Conservation (phyloP, 495 filamentous ascomycete genomes). For the Patellaria atrata region DNA sequence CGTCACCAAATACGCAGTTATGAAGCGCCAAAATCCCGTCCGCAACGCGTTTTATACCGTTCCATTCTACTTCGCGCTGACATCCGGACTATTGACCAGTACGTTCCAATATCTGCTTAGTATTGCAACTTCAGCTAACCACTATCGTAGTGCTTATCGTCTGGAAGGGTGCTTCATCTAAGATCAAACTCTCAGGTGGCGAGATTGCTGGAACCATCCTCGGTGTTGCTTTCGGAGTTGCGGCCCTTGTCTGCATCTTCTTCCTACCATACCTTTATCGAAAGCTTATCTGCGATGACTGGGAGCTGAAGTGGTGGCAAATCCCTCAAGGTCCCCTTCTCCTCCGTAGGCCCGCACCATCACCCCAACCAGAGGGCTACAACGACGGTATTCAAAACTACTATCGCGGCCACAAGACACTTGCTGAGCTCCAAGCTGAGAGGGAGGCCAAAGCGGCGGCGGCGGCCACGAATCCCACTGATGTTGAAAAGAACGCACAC, state of each 20-base stretch:
- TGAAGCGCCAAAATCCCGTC: conserved; percentile 41
- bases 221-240: conserved; percentile 37
- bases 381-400: conserved; percentile 19
- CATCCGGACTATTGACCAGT: conserved; percentile 9
- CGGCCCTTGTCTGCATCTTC: conserved; percentile 39
- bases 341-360: conserved; percentile 28
- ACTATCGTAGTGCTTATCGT: conserved; percentile 37
- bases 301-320: conserved; percentile 38
- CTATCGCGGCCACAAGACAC: conserved; percentile 12
- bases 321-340: conserved; percentile 40
- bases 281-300: conserved; percentile 41
- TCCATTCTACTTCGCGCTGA: conserved; percentile 35
- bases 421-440: conserved; percentile 11
- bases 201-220: conserved; percentile 29
- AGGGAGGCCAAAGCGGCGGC: conserved; percentile 1
- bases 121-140: conserved; percentile 3
- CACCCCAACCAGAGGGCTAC: conserved; percentile 30
- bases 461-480: background rate
- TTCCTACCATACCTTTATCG: conserved; percentile 44
- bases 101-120: background rate
- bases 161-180: conserved; percentile 37
- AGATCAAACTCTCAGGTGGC: conserved; percentile 7
- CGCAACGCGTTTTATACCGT: conserved; percentile 42
- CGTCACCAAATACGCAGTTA: conserved; percentile 45
- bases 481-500: conserved; percentile 8